These are phyloP conservation scores for Ephemerocybe angulata DNA, from an alignment of 768 basidiomycete species.

Conservation along the genomic window DNA sequence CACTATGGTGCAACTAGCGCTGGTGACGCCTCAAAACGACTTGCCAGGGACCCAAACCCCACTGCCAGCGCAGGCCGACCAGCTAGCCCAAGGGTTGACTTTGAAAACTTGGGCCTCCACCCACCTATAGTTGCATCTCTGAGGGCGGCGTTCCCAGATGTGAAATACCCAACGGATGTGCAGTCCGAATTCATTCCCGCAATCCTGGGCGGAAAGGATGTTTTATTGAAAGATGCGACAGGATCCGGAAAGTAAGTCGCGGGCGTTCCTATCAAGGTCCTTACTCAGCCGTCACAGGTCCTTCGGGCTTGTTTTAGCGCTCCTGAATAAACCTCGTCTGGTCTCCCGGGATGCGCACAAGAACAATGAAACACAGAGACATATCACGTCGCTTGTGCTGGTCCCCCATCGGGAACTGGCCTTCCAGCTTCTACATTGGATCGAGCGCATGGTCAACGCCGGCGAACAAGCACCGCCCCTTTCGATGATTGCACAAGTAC, in stretches of 20 bases:
- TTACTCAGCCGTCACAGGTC: constrained; percentile 43
- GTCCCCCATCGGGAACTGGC: constrained; percentile 75
- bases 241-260: constrained; percentile 72
- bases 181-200: constrained; percentile 64
- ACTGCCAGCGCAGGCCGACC: background rate
- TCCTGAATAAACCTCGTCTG: constrained; percentile 54
- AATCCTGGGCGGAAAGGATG: constrained; percentile 51
- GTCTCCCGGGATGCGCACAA: constrained; percentile 20
- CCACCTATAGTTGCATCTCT: constrained; percentile 47
- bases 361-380: constrained; percentile 19
- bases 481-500: constrained; percentile 50
- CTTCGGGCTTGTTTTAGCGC: constrained; percentile 63
- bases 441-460: constrained; percentile 44
- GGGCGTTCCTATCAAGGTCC: constrained; percentile 5
- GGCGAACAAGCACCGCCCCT: constrained; percentile 30
- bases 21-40: background rate
- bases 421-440: constrained; percentile 64
- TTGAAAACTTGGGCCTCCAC: constrained; percentile 53
- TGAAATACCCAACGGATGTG: constrained; percentile 53
- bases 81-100: constrained; percentile 8
- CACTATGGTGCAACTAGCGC: constrained; percentile 3
- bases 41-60: background rate
- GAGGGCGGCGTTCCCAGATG: constrained; percentile 56
- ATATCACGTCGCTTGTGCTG: constrained; percentile 55
- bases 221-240: constrained; percentile 67